phyloP scores from a whole-genome alignment of 169 alveolate species.

The Theileria luwenshuni region DNA sequence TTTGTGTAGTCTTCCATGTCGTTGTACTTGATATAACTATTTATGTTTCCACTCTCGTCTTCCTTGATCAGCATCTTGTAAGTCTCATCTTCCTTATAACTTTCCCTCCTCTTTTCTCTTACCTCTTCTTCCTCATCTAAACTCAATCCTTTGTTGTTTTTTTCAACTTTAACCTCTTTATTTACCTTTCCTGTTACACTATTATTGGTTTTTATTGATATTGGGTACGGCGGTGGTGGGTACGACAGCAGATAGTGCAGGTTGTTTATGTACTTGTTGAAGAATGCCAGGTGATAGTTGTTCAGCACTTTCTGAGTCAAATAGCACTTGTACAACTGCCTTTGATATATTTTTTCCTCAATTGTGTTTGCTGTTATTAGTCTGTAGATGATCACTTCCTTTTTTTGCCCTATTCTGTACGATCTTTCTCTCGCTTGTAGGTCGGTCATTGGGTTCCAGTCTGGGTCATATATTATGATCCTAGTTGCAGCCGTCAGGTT shows the following conservation, averaged over 20 bases:
- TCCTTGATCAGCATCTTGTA: slow-evolving; percentile 5
- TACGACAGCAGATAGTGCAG: slow-evolving; percentile 13
- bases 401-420: slow-evolving; percentile 97
- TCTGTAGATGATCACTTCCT: slow-evolving; percentile 92
- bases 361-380: slow-evolving; percentile 92
- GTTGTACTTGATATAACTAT: slow-evolving; percentile 10
- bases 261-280: slow-evolving; percentile 17
- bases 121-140: slow-evolving; percentile 10
- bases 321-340: slow-evolving; percentile 76
- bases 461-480: slow-evolving; percentile 95
- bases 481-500: slow-evolving; percentile 94
- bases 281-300: background rate
- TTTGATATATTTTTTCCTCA: slow-evolving; percentile 93
- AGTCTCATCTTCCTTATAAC: background rate
- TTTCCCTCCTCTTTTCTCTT: background rate
- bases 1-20: background rate
- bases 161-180: background rate
- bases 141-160: background rate
- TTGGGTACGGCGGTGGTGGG: background rate
- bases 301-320: slow-evolving; percentile 64
- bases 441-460: slow-evolving; percentile 97
- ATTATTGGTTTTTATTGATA: background rate
- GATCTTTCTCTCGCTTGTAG: slow-evolving; percentile 95
- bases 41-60: background rate
- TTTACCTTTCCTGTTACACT: background rate